A percentile compares a stretch with the other conserved stretches of the same genome.
These are phyloP conservation scores for Apiospora sp. DNA, from an alignment of 2,329 filamentous ascomycete genomes.

Conservation along the genomic window DNA sequence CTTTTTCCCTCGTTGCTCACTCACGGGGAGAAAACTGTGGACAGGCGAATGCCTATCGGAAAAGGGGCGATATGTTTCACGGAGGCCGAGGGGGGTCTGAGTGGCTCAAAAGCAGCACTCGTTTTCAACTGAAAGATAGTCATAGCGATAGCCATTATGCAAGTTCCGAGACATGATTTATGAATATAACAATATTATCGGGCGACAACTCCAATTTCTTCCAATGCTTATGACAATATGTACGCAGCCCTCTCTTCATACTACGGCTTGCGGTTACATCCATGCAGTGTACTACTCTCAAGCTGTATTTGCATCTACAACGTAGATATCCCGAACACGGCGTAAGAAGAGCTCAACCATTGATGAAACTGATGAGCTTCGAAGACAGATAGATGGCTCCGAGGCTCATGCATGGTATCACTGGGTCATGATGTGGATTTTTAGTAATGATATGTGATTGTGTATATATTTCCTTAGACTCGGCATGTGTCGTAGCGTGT, in stretches of 20 bases:
- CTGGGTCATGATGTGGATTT: no score
- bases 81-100: neutral
- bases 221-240: neutral
- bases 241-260: neutral
- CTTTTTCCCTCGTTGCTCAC: neutral
- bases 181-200: constrained; percentile 11
- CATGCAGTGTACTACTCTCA: no score
- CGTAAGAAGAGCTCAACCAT: no score
- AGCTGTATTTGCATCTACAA: no score
- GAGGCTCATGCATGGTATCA: no score
- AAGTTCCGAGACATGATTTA: constrained; percentile 20
- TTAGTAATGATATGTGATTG: no score
- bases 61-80: constrained; percentile 2
- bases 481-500: no score
- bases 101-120: constrained; percentile 9
- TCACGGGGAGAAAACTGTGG: neutral
- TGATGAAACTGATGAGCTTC: no score
- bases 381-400: no score
- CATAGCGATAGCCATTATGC: constrained; percentile 19
- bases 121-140: constrained; percentile 16
- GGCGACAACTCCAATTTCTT: neutral
- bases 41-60: neutral
- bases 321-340: no score
- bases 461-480: no score
- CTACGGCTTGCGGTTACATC: no score